Evolutionary conservation across 768 basidiomycete species (phyloP), one percentile per base, ranked within the genome.

Genomic region (Sporobolomyces phaffii): DNA sequence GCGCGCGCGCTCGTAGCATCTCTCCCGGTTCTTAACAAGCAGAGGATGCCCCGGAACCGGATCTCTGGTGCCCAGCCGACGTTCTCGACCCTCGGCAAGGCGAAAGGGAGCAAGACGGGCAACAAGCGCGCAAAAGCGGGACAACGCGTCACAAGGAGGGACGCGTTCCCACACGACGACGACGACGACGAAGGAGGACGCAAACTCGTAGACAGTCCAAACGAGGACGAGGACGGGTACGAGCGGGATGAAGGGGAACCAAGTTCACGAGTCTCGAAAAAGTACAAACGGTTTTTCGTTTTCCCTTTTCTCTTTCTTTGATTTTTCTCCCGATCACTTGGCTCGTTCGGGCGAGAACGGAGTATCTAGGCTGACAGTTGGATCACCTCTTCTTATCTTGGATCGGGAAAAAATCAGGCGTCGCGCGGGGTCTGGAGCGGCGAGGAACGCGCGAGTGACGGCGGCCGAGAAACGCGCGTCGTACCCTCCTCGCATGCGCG

Each of bases 131-230:
- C 64, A 5, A 59, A 60, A 38, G 18, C 43, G 2, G 64, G 64
- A 20, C 41, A 34, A 36, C 33, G 50, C n/a, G 34, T 65, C 5
- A 26, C 26, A 22, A 52, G 64, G 34, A 49, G 31, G 41, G 64
- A 58, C 2, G 64, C 51, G 24, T 65, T 65, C 22, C 64, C 64
- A 20, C n/a, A n/a, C n/a, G n/a, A n/a, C n/a, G n/a, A n/a, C n/a
- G n/a, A n/a, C n/a, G n/a, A n/a, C n/a, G 51, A 59, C 18, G 49
- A 18, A 8, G 40, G 29, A 11, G 63, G 57, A n/a, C 17, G 17
- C 4, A 40, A 17, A 7, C n/a, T 64, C 15, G 33, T 22, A n/a
- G 15, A 14, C 11, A n/a, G 18, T 22, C 44, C 8, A 24, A 17
- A 43, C 17, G 40, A 29, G 6, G 40, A 24, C n/a, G 49, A 43